phyloP scores from a whole-genome alignment of 192 early-diverging fungal species.

The Phlyctochytrium bullatum region DNA sequence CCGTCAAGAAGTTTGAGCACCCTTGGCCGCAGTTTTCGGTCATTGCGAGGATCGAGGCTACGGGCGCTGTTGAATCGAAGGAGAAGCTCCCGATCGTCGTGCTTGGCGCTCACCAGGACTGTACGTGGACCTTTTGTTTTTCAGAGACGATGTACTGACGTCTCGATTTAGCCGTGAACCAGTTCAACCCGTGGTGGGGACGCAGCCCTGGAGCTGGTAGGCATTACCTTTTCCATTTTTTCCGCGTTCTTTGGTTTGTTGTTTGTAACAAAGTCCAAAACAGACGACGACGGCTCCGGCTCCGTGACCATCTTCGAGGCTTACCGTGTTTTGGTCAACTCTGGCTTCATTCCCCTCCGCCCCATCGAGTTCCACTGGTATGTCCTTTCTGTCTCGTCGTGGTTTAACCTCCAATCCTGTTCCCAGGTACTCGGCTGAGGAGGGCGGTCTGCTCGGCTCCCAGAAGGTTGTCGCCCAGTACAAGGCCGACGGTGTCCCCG shows the following conservation, averaged over 20 bases:
- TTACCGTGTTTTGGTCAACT: constrained; percentile 68
- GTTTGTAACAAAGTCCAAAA: constrained; percentile 16
- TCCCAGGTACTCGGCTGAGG: constrained; percentile 39
- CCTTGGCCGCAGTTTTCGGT: constrained; percentile 81
- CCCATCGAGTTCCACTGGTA: constrained; percentile 95
- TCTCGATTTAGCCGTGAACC: constrained; percentile 61
- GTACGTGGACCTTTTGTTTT: constrained; percentile 47
- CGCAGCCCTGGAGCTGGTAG: constrained; percentile 66
- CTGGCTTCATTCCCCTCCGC: constrained; percentile 62
- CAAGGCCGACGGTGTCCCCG: constrained; percentile 48
- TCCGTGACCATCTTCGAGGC: constrained; percentile 87
- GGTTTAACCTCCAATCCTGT: not conserved
- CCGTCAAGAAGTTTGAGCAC: constrained; percentile 77
- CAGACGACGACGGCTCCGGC: constrained; percentile 88
- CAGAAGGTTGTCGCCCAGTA: constrained; percentile 79
- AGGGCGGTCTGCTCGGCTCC: constrained; percentile 78
- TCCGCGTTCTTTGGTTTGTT: constrained; percentile 67
- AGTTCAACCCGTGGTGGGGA: constrained; percentile 73
- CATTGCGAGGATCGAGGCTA: constrained; percentile 75
- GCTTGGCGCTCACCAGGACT: constrained; percentile 86
- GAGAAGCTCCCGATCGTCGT: constrained; percentile 56
- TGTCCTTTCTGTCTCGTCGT: not conserved
- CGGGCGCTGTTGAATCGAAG: constrained; percentile 21
- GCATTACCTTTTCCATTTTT: constrained; percentile 69
- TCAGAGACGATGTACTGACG: not conserved